Percentiles rank a stretch among this genome's conserved stretches.
Evolutionary conservation across 129 eudicot species (phyloP).

Genomic region (Chrysanthemum seticuspe): DNA sequence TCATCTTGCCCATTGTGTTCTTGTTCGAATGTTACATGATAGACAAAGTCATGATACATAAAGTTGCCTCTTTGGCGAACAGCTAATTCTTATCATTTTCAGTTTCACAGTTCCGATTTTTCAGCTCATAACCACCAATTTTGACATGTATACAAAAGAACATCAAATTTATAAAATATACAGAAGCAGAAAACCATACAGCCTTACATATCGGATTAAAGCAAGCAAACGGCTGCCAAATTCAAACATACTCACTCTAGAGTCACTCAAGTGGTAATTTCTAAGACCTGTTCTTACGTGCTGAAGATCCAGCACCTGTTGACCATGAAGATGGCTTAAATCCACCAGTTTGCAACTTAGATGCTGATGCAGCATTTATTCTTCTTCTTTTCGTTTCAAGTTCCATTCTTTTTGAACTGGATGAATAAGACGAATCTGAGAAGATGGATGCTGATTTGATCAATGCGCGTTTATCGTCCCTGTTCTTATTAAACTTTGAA

Average conservation of each 20-base stretch:
- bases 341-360: conserved; percentile 62
- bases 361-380: conserved; percentile 69
- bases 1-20: no score
- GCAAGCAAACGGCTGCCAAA: background rate
- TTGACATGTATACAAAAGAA: no score
- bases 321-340: conserved; percentile 74
- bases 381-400: conserved; percentile 69
- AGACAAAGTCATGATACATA: no score
- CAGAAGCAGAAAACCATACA: conserved; percentile 17
- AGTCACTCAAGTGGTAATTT: conserved; percentile 3
- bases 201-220: background rate
- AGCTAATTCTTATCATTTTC: no score
- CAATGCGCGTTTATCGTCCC: conserved; percentile 64
- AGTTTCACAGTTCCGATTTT: no score
- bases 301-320: conserved; percentile 27
- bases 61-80: no score
- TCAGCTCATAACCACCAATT: no score
- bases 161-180: conserved; percentile 6
- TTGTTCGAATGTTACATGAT: no score
- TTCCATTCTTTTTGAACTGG: conserved; percentile 51
- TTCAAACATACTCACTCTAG: background rate
- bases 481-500: conserved; percentile 59
- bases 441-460: conserved; percentile 67
- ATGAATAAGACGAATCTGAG: conserved; percentile 33
- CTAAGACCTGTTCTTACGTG: conserved; percentile 33